Conservation (phyloP, 2,329 filamentous ascomycete species). For the Ophiostoma novo-ulmi region DNA sequence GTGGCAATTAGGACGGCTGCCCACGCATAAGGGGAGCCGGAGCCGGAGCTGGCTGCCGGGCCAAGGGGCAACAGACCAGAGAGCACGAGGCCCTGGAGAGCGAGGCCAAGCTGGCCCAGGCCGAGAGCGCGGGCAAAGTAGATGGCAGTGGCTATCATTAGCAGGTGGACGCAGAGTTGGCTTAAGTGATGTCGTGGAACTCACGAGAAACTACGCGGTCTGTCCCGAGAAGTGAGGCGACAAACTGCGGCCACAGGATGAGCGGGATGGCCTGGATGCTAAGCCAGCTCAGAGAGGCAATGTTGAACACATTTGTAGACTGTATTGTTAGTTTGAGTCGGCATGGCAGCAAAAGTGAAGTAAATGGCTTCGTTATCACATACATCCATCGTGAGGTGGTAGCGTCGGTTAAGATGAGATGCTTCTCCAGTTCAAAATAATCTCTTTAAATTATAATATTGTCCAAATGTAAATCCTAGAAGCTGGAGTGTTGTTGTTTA, state of each 20-base stretch:
- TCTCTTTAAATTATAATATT: too few relatives aligned
- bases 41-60: conserved; percentile 39
- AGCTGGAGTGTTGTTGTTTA: background rate
- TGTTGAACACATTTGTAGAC: conserved; percentile 48
- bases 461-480: too few relatives aligned
- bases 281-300: conserved; percentile 50
- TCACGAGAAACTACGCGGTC: conserved; percentile 12
- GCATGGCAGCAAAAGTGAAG: background rate
- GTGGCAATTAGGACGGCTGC: conserved; percentile 63
- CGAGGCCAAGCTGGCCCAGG: conserved; percentile 60
- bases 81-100: conserved; percentile 59
- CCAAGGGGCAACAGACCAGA: conserved; percentile 63
- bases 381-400: conserved; percentile 19
- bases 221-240: conserved; percentile 40
- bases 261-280: conserved; percentile 44
- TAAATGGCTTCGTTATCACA: background rate
- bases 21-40: conserved; percentile 56
- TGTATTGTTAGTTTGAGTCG: conserved; percentile 29
- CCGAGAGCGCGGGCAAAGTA: conserved; percentile 71
- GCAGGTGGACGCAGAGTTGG: background rate
- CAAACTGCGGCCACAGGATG: conserved; percentile 45
- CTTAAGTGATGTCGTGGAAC: background rate
- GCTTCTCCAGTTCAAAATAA: background rate
- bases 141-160: conserved; percentile 52
- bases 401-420: too few relatives aligned